These are phyloP conservation scores for Saccharomyces pastorianus DNA, from an alignment of 1,139 yeast species.

Conservation along the genomic window DNA sequence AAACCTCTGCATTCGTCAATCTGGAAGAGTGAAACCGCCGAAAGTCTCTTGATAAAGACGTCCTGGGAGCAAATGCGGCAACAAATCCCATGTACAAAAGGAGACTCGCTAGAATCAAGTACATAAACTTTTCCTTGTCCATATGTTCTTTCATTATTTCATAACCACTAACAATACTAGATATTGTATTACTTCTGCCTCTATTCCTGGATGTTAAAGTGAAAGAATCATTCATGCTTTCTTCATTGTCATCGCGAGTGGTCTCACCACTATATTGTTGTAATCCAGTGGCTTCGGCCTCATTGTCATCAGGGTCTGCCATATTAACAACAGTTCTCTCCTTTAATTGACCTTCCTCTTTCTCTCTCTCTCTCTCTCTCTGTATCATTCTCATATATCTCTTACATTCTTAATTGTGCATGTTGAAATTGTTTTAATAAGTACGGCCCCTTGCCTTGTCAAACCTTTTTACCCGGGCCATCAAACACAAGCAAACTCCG, in stretches of 20 bases:
- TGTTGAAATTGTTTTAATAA: neutral
- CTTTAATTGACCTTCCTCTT: neutral
- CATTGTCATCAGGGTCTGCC: neutral
- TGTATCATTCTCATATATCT: neutral
- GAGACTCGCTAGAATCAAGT: conserved; percentile 29
- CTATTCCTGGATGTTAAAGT: conserved; percentile 12
- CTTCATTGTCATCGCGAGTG: neutral
- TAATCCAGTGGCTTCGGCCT: neutral
- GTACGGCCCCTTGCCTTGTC: neutral
- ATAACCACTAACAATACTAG: conserved; percentile 26
- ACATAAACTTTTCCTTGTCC: conserved; percentile 47
- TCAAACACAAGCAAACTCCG: neutral
- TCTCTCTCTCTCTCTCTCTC: no score
- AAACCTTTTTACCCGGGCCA: neutral
- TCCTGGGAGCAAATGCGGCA: conserved; percentile 74
- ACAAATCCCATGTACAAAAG: conserved; percentile 42
- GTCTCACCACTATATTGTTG: neutral
- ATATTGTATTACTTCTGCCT: conserved; percentile 26
- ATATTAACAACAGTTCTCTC: neutral
- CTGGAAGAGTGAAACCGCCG: conserved; percentile 62
- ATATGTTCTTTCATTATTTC: conserved; percentile 45
- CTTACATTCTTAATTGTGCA: neutral
- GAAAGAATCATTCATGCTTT: conserved; percentile 4
- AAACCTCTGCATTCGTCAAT: conserved; percentile 54
- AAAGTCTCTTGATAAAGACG: conserved; percentile 77